phyloP scores from a whole-genome alignment of 1,284 basidiomycete species.

The Naganishia liquefaciens region DNA sequence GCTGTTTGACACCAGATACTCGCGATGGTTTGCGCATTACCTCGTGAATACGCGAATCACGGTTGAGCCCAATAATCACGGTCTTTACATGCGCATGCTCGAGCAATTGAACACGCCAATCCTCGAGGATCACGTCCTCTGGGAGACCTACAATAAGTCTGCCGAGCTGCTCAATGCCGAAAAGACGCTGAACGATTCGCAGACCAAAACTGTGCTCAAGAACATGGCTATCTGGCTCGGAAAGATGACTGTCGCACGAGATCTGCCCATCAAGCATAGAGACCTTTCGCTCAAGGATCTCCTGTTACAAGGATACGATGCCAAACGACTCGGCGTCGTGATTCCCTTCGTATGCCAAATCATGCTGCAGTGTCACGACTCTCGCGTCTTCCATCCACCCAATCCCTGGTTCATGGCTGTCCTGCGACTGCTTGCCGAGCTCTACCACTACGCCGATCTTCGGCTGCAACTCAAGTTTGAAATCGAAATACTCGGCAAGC shows the following conservation, averaged over 20 bases:
- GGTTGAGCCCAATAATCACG: conserved; percentile 96
- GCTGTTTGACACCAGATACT: conserved; percentile 75
- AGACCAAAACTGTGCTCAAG: conserved; percentile 86
- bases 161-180: conserved; percentile 86
- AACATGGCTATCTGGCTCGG: conserved; percentile 96
- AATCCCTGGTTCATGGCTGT: conserved; percentile 99
- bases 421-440: conserved; percentile 84
- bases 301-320: conserved; percentile 92
- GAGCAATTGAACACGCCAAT: conserved; percentile 71
- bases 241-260: conserved; percentile 84
- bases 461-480: conserved; percentile 98
- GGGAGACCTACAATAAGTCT: conserved; percentile 91
- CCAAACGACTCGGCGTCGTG: conserved; percentile 84
- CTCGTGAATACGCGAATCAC: conserved; percentile 93
- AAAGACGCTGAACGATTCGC: conserved; percentile 77
- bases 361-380: conserved; percentile 84
- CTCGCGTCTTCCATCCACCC: conserved; percentile 88
- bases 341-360: conserved; percentile 99
- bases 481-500: conserved; percentile 95
- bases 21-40: conserved; percentile 97
- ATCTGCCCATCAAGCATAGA: conserved; percentile 88
- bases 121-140: conserved; percentile 75
- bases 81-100: conserved; percentile 89
- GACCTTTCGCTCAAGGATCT: conserved; percentile 96
- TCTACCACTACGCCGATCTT: conserved; percentile 95